Evolutionary conservation across 1,284 basidiomycete genomes (phyloP).

Genomic region (Testicularia cyperi): DNA sequence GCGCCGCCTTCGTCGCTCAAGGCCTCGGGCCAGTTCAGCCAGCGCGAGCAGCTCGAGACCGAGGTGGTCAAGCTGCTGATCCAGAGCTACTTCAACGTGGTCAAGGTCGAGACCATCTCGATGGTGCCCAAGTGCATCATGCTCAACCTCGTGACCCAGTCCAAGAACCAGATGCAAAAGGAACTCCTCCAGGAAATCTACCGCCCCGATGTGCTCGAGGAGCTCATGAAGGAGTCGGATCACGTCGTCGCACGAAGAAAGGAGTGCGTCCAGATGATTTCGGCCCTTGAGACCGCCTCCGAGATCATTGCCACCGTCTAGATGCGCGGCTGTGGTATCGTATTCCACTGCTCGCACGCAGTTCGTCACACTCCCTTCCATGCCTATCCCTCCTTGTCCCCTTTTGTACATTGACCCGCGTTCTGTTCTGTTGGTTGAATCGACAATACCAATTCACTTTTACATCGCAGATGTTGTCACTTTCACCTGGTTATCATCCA

Average conservation of each 20-base stretch:
- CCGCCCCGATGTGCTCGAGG: slow-evolving; percentile 53
- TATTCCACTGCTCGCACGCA: too few relatives aligned
- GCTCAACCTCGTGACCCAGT: slow-evolving; percentile 83
- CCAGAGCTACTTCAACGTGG: slow-evolving; percentile 61
- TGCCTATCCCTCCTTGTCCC: too few relatives aligned
- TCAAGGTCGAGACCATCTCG: slow-evolving; percentile 99
- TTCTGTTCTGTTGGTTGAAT: too few relatives aligned
- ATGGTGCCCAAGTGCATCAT: slow-evolving; percentile 96
- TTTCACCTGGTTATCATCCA: too few relatives aligned
- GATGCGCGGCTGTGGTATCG: too few relatives aligned
- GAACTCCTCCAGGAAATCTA: slow-evolving; percentile 69
- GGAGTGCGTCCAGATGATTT: slow-evolving; percentile 60
- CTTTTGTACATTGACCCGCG: too few relatives aligned
- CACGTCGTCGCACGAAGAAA: slow-evolving; percentile 56
- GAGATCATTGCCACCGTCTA: slow-evolving; percentile 59
- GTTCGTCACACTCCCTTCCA: too few relatives aligned
- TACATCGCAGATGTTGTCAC: too few relatives aligned
- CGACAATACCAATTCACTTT: too few relatives aligned
- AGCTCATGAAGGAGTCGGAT: slow-evolving; percentile 59
- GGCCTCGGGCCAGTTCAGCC: slow-evolving; percentile 87
- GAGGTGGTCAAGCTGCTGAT: slow-evolving; percentile 85
- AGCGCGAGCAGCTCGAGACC: slow-evolving; percentile 96
- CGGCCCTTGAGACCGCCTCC: slow-evolving; percentile 55
- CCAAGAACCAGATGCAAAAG: slow-evolving; percentile 88
- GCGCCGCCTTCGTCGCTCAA: slow-evolving; percentile 85